Base-by-base conservation (phyloP, 2,329 filamentous ascomycete species). In the Xylariaceae sp. region DNA sequence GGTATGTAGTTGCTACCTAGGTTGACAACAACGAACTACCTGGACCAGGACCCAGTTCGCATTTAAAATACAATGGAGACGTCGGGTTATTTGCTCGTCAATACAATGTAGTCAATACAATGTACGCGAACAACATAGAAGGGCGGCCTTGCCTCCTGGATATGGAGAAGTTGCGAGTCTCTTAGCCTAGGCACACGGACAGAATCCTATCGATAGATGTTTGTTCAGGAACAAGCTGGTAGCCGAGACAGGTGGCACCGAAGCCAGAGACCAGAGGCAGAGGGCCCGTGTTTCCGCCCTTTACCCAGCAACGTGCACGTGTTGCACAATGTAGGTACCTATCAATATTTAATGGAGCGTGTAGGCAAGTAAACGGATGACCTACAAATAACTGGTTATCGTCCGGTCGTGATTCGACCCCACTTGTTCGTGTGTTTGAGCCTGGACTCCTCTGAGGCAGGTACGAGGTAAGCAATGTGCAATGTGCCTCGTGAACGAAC, bases 231-330 rank as follows among this genome's bases (percentile, higher is more conserved):
- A 40, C 7, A 57, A 54, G 55, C 40, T 48, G 44, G 55, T 45
- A 57, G 51, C 55, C 55, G 55, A 57, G 51, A 57, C 51, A 54
- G 55, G 51, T 50, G 43, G 40, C n/a, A 50, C 30, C 11, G n/a
- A 45, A 6, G 32, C 11, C 43, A 32, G 29, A 45, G 29, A 51
- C 30, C 41, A 55, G 49, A 51, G 45, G 41, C 49, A 40, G 53
- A 51, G 35, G 29, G 32, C 34, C 35, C 29, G 48, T 48, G 19
- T 55, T 50, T 50, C 42, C 48, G 50, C 29, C 45, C 26, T 41
- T 42, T 47, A 46, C 47, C 46, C 27, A 41, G 35, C 50, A 47
- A 41, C 32, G 39, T 48, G 32, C 48, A 51, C 32, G 12, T 43
- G 54, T 57, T 51, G 49, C 47, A 59, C 57, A 57, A 54, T 31